Base-by-base conservation (phyloP, 176 grass and related monocot genomes). In the Musa schizocarpa region DNA sequence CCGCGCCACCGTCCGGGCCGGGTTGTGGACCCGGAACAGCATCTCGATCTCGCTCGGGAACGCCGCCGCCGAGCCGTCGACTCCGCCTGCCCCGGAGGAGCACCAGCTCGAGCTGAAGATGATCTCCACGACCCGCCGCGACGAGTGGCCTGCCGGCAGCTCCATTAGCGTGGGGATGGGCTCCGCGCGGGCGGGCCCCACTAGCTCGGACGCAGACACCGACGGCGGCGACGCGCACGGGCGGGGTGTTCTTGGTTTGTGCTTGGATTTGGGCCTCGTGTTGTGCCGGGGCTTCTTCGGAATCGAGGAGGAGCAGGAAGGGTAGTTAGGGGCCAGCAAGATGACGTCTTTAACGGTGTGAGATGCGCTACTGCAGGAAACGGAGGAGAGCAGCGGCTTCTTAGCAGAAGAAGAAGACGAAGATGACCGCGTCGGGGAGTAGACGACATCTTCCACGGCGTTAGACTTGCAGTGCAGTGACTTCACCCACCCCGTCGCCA, bases 1-100 rank as follows among this genome's bases (percentile, higher is more conserved):
- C 7, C 80, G 84, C 54, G 86, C 78, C 61, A 89, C 84, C 17
- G 89, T 83, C 76, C 84, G 84, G 24, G 82, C 73, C 11, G 89
- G 82, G 77, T 82, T 92, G 84, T 96, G 92, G 9, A 96, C 86
- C 63, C 92, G 89, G 84, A 96, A 96, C 82, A 96, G 78, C 92
- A 92, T 92, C 86, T 96, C 89, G 71, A 96, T 85, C 74, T 81
- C 83, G 24, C 89, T 86, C 3, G 89, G 25, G 20, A 89, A 96
- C 67, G 50, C 70, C 34, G 70, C 70, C 20, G 70, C 70, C 6
- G 9, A 1, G 34, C 34, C 13, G 67, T 70, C 54, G 78, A 34
- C n/a, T 13, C 21, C 71, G 43, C 50, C 11, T 8, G 11, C 13
- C 55, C 14, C 66, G 55, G 73, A 74, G 0, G 65, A 64, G 0